A percentile compares a stretch with the other conserved stretches of the same genome.
These are phyloP conservation scores for Salicornia ramosissima DNA, from an alignment of 148 eudicot species.

Conservation along the genomic window DNA sequence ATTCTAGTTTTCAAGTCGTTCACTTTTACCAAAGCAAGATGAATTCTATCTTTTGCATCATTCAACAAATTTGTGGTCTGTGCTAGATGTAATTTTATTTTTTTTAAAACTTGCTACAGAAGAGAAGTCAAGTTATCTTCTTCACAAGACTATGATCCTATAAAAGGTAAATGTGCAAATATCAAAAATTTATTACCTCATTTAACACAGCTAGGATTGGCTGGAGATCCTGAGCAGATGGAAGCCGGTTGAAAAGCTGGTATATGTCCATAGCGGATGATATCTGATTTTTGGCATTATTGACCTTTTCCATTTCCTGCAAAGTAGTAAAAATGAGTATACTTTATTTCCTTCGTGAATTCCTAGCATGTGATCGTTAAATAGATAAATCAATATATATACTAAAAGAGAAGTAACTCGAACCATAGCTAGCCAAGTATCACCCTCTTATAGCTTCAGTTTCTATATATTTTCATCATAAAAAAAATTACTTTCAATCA, in stretches of 20 bases:
- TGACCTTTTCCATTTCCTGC: slow-evolving; percentile 14
- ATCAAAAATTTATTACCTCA: slow-evolving; percentile 32
- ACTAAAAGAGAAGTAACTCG: not conserved
- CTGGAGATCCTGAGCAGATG: slow-evolving; percentile 41
- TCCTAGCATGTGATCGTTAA: not conserved
- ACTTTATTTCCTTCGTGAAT: not conserved
- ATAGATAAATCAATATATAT: not conserved
- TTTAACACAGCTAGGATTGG: slow-evolving; percentile 44
- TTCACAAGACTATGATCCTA: not conserved
- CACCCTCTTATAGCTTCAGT: not conserved
- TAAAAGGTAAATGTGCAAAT: not conserved
- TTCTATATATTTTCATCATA: too few species aligned
- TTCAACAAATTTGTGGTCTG: slow-evolving; percentile 5
- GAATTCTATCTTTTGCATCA: not conserved
- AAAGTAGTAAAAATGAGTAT: slow-evolving; percentile 2
- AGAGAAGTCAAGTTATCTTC: not conserved
- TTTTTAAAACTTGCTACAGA: not conserved
- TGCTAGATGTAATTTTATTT: not conserved
- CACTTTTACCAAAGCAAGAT: not conserved
- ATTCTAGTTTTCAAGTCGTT: not conserved
- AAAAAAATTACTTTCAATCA: too few species aligned
- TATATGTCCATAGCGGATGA: slow-evolving; percentile 25
- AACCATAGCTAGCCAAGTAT: too few species aligned
- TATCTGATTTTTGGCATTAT: slow-evolving; percentile 4
- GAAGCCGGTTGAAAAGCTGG: slow-evolving; percentile 34